Base-by-base conservation (phyloP, 768 basidiomycete genomes). In the Mycena pura region DNA sequence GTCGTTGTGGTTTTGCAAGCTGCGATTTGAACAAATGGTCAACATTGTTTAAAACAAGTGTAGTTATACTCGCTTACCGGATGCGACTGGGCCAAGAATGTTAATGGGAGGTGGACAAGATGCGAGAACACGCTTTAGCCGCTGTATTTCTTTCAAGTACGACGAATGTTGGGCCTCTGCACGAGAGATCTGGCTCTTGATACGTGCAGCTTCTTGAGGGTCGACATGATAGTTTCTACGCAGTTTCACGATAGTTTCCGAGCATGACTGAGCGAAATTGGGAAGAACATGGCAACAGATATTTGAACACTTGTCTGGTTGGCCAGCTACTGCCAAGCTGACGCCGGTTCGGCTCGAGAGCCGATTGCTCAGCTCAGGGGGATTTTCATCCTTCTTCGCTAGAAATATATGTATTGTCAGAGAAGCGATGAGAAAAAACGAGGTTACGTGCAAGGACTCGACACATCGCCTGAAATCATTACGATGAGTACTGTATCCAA, bases 81-180 rank as follows among this genome's bases (percentile, higher is more conserved):
- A n/a, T 5, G 27, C 11, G 17, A 24, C 11, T 14, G 29, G 38
- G 11, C n/a, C 8, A 7, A 10, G 11, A 8, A 22, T 40, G 11
- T 29, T 39, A 40, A 25, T 44, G 2, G 59, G 59, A 53, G 59
- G 59, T 13, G 59, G 59, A 36, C 59, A 60, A 11, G 49, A 24
- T 19, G 50, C 44, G 13, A 64, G 29, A 7, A 59, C 11, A 6
- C 39, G 28, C 21, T 57, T 49, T 29, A 64, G 21, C 1, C 63
- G 47, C 11, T n/a, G 14, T 14, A 64, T 64, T 34, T 60, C 63
- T 13, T 32, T 34, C 6, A 29, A 11, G 28, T 57, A 64, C 6
- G 31, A 32, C 15, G 27, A 13, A n/a, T 22, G 7, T 15, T 7
- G 41, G 10, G 44, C 24, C 43, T 60, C 53, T 6, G 44, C 58